Conservation (phyloP, 495 filamentous ascomycete genomes). For the Hypoxylon crocopeplum region DNA sequence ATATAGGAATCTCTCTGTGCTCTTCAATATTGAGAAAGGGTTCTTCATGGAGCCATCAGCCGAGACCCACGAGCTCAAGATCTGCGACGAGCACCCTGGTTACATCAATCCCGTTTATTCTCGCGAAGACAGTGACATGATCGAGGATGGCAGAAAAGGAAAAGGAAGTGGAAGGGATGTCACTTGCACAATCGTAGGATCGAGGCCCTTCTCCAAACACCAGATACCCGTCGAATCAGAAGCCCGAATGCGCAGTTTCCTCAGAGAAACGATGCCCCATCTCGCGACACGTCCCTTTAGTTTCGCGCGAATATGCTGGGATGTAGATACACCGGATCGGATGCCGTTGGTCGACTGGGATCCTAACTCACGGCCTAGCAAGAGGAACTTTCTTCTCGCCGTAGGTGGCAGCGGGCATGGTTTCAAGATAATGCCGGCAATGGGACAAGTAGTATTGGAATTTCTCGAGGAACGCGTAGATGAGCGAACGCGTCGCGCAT, state of each 20-base stretch:
- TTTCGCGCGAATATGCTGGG: constrained; percentile 62
- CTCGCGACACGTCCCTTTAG: constrained; percentile 53
- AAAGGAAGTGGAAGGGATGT: no score
- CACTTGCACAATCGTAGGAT: constrained; percentile 35
- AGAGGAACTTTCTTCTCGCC: constrained; percentile 53
- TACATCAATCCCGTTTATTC: constrained; percentile 54
- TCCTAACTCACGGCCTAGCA: constrained; percentile 42
- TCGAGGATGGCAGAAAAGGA: no score
- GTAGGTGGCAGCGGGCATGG: constrained; percentile 60
- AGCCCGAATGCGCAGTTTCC: constrained; percentile 48
- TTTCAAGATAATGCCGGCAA: constrained; percentile 58
- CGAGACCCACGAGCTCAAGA: constrained; percentile 59
- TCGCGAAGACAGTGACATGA: background rate
- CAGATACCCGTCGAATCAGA: constrained; percentile 59
- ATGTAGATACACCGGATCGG: constrained; percentile 60
- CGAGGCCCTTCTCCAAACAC: constrained; percentile 54
- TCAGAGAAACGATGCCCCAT: constrained; percentile 59
- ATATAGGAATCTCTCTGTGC: constrained; percentile 56
- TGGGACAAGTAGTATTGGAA: constrained; percentile 56
- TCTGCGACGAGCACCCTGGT: constrained; percentile 64
- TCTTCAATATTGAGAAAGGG: constrained; percentile 59
- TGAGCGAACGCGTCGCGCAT: constrained; percentile 45
- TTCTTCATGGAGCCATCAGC: constrained; percentile 65
- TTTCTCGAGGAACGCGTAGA: constrained; percentile 52
- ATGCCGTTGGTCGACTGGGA: constrained; percentile 55